phyloP scores from a whole-genome alignment of 495 filamentous ascomycete genomes.

The Alectoria sarmentosa region DNA sequence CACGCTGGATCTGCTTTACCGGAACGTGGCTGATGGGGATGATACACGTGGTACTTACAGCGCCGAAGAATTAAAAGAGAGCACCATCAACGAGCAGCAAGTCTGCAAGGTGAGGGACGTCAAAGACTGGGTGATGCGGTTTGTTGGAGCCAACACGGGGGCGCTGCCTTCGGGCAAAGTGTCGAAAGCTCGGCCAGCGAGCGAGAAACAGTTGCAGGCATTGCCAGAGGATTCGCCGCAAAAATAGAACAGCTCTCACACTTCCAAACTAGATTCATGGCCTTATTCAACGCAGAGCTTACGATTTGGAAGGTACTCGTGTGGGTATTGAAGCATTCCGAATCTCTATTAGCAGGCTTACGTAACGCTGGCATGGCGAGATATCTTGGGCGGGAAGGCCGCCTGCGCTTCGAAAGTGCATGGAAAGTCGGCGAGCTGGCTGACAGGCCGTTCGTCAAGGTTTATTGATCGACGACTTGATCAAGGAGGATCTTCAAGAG shows the following conservation, averaged over 20 bases:
- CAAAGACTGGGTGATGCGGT: conserved; percentile 64
- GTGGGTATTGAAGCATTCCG: background rate
- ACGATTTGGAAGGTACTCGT: background rate
- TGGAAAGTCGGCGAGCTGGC: background rate
- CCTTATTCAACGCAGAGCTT: background rate
- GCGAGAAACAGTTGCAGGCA: background rate
- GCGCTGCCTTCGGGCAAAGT: background rate
- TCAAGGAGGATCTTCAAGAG: no score
- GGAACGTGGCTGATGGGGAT: conserved; percentile 35
- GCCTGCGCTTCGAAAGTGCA: background rate
- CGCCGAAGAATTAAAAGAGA: conserved; percentile 23
- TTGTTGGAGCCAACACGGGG: conserved; percentile 49
- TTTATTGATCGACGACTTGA: background rate
- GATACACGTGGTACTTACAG: conserved; percentile 37
- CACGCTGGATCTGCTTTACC: conserved; percentile 60
- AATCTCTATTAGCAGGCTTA: background rate
- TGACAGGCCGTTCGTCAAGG: background rate
- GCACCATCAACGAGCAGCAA: conserved; percentile 38
- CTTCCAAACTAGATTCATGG: background rate
- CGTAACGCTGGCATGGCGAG: background rate
- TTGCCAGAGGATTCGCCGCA: conserved; percentile 13
- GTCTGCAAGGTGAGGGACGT: conserved; percentile 60
- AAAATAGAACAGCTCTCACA: background rate
- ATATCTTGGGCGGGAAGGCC: background rate
- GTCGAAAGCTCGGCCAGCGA: background rate